Evolutionary conservation across 78 protist species (phyloP), one percentile per base, ranked within the genome.

Genomic region (Emiliania huxleyi): DNA sequence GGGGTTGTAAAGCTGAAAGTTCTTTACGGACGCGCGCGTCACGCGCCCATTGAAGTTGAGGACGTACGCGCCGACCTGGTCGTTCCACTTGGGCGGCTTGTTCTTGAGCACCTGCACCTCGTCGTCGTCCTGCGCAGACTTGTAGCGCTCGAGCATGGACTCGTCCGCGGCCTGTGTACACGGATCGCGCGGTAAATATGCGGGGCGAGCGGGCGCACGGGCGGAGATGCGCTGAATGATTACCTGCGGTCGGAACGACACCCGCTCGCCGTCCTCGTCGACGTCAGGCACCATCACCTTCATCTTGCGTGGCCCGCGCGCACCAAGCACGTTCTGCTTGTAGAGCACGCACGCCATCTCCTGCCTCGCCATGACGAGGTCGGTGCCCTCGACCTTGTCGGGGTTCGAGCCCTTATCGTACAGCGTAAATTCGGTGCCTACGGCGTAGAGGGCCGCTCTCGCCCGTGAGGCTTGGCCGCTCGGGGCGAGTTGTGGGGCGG

Each of bases 41-140:
- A 97, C 98, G 15, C 98, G 92, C 18, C 97, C 97, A 35, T 75
- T 26, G 71, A 96, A 96, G 94, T 97, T 95, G 77, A 97, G 95
- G 44, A 96, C 93, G 93, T 90, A 97, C n/a, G 97, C 94, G 77
- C 94, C 92, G 43, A 87, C 55, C 49, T 19, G 87, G 12, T 92
- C 91, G 73, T 92, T 92, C 94, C 94, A 92, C 73, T 88, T 52
- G 12, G 94, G 94, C 42, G 71, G 56, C 87, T 87, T 85, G 85
- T 92, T 92, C 89, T 44, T 42, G 18, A 62, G 90, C 25, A 69
- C 21, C 37, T 21, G 46, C 56, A 90, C 37, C 25, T 48, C 56
- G n/a, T 69, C 85, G 26, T 81, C 89, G 55, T 44, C 5, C 89
- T 25, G 2, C 33, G 52, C 56, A 2, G 56, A 35, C 56, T 29